A percentile compares a stretch with the other conserved stretches of the same genome.
Conservation (phyloP, 129 eudicot genomes). For the Saussurea involucrata region DNA sequence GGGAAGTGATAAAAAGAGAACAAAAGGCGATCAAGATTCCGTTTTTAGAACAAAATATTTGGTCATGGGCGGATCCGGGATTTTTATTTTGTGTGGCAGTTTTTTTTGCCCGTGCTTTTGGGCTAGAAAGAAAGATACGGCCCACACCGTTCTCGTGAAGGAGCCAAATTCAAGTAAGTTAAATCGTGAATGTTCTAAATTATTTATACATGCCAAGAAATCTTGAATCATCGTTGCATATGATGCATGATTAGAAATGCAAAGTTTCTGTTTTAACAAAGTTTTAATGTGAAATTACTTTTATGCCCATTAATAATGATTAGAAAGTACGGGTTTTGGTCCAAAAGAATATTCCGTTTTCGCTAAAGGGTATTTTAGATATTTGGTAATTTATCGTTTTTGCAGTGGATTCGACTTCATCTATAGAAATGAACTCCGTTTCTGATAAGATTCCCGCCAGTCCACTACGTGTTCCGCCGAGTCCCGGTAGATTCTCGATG, state of each 20-base stretch:
- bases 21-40: conserved; percentile 22
- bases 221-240: not conserved
- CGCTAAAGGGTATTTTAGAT: too few species aligned
- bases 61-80: conserved; percentile 54
- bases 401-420: conserved; percentile 71
- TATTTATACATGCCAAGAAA: not conserved
- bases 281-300: not conserved
- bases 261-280: not conserved
- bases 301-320: not conserved
- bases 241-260: not conserved
- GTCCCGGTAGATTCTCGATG: conserved; percentile 82
- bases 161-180: conserved; percentile 73
- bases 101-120: conserved; percentile 72
- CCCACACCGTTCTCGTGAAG: conserved; percentile 51
- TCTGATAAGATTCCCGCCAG: conserved; percentile 64
- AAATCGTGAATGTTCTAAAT: not conserved
- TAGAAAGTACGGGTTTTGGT: not conserved
- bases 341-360: not conserved
- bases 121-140: conserved; percentile 42
- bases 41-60: conserved; percentile 35
- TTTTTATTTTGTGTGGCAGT: conserved; percentile 51
- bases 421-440: conserved; percentile 59
- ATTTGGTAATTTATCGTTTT: conserved; percentile 1
- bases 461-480: conserved; percentile 73
- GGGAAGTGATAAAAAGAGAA: not conserved